Evolutionary conservation across 768 basidiomycete genomes (phyloP).

Genomic region (Gyrodon lividus): DNA sequence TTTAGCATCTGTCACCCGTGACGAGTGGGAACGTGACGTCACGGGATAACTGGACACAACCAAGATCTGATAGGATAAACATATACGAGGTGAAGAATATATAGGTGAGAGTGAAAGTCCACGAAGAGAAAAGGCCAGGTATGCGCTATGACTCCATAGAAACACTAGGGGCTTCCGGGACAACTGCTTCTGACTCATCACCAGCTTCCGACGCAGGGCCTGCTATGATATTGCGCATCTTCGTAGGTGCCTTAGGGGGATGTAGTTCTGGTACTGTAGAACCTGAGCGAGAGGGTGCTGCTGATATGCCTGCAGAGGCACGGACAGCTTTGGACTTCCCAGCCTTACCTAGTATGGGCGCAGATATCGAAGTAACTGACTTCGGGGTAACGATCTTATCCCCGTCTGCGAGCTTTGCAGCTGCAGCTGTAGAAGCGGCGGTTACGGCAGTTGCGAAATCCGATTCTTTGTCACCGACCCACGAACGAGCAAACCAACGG

Average conservation of each 20-base stretch:
- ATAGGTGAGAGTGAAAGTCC: slow-evolving; percentile 4
- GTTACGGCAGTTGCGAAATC: slow-evolving; percentile 48
- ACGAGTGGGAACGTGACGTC: slow-evolving; percentile 18
- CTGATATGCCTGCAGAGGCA: slow-evolving; percentile 42
- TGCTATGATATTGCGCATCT: slow-evolving; percentile 62
- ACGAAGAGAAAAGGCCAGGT: slow-evolving; percentile 8
- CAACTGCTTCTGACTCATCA: slow-evolving; percentile 43
- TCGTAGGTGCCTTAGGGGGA: slow-evolving; percentile 53
- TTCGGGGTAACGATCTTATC: slow-evolving; percentile 36
- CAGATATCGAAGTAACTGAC: slow-evolving; percentile 46
- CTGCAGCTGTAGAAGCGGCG: slow-evolving; percentile 23
- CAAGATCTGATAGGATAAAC: slow-evolving; percentile 10
- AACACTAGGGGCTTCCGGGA: slow-evolving; percentile 17
- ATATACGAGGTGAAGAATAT: slow-evolving; percentile 13
- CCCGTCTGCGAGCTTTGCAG: slow-evolving; percentile 27
- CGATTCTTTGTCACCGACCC: slow-evolving; percentile 84
- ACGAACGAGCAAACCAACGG: slow-evolving; percentile 75
- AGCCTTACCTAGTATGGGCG: slow-evolving; percentile 41
- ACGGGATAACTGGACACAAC: slow-evolving; percentile 1
- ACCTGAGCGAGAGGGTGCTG: slow-evolving; percentile 57
- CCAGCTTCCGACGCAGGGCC: slow-evolving; percentile 52
- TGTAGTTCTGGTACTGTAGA: slow-evolving; percentile 50
- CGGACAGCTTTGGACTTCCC: slow-evolving; percentile 41
- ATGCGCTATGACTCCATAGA: slow-evolving; percentile 18
- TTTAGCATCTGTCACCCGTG: slow-evolving; percentile 18